Percentiles rank a stretch among this genome's conserved stretches.
Conservation (phyloP, 768 basidiomycete genomes). For the Leccinum truebloodii region DNA sequence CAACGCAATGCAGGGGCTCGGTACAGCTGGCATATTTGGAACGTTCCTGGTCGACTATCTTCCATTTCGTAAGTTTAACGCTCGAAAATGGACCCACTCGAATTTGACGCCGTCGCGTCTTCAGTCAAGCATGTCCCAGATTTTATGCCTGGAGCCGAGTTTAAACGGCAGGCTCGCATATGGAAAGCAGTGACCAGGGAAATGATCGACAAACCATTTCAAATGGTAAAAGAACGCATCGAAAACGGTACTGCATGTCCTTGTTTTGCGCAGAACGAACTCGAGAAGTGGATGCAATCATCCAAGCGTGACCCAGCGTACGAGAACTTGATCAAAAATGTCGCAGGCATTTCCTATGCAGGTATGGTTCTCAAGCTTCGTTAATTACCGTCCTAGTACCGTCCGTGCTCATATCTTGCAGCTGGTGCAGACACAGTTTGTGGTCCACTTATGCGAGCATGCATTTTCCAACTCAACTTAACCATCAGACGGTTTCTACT, state of each 20-base stretch:
- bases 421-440: conserved; percentile 30
- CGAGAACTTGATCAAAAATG: conserved; percentile 51
- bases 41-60: conserved; percentile 44
- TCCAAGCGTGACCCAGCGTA: conserved; percentile 30
- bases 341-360: conserved; percentile 50
- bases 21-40: conserved; percentile 43
- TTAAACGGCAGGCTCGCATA: conserved; percentile 46
- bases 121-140: conserved; percentile 49
- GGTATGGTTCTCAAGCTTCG: conserved; percentile 30
- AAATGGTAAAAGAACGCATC: conserved; percentile 49
- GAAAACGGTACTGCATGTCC: conserved; percentile 35
- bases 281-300: conserved; percentile 32
- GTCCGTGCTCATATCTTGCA: conserved; percentile 12
- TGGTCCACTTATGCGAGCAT: conserved; percentile 25
- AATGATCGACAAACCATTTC: conserved; percentile 37
- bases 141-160: conserved; percentile 49
- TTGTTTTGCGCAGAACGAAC: conserved; percentile 49
- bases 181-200: conserved; percentile 38
- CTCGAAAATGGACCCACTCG: neutral
- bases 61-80: conserved; percentile 29
- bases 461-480: conserved; percentile 15
- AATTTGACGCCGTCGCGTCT: neutral
- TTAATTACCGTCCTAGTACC: neutral
- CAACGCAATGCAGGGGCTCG: too few relatives aligned
- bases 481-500: conserved; percentile 47